Percentiles rank a stretch among this genome's conserved stretches.
Conservation (phyloP, 2,329 filamentous ascomycete species). For the Aspergillus bombycis region DNA sequence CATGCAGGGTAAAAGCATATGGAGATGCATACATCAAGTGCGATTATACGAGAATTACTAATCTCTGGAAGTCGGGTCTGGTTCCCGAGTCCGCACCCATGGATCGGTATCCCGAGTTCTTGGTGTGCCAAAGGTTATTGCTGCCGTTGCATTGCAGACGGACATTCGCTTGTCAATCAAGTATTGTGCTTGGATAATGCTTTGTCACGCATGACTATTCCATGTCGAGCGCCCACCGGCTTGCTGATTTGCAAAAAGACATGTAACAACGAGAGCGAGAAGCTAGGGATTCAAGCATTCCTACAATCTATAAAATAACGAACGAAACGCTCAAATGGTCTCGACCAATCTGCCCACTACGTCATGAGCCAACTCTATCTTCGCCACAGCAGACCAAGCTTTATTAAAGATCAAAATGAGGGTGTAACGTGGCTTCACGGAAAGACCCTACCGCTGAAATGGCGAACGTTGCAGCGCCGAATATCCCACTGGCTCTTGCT, state of each 20-base stretch:
- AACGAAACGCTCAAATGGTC: not conserved
- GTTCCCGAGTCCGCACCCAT: not conserved
- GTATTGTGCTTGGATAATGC: not conserved
- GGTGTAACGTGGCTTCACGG: not conserved
- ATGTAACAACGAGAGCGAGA: not conserved
- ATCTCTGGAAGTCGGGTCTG: not conserved
- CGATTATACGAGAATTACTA: not conserved
- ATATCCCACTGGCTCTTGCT: not conserved
- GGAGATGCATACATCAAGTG: too few species aligned
- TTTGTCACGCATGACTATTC: not conserved
- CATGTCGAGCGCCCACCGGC: not conserved
- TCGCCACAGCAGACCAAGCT: not conserved
- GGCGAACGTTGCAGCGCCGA: not conserved
- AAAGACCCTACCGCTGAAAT: not conserved
- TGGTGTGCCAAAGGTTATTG: not conserved
- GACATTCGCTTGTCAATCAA: not conserved
- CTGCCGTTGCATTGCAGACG: not conserved
- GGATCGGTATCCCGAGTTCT: not conserved
- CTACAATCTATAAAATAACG: not conserved
- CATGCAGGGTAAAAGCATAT: too few species aligned
- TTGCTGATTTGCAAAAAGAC: not conserved
- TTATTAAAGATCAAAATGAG: not conserved
- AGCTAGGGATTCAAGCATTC: not conserved
- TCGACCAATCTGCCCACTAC: not conserved
- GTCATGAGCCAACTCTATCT: not conserved